Percentiles rank a stretch among this genome's conserved stretches.
Evolutionary conservation across 2,329 filamentous ascomycete genomes (phyloP).

Genomic region (Stagonosporopsis rhizophila): DNA sequence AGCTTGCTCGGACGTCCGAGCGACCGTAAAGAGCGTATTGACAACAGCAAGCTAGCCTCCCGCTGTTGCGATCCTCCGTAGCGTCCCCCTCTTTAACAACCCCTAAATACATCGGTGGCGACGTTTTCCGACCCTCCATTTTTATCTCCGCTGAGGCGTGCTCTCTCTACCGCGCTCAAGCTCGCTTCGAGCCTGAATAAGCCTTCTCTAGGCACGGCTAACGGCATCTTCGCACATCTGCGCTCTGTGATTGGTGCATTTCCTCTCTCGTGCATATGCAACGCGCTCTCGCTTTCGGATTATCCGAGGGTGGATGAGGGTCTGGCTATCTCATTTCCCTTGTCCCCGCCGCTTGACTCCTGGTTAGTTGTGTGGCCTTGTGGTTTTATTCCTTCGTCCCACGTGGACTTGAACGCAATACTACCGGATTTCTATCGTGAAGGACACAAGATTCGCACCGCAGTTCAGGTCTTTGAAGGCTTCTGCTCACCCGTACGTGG

Average conservation of each 20-base stretch:
- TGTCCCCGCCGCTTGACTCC: not conserved
- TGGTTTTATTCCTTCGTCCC: not conserved
- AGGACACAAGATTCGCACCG: not conserved
- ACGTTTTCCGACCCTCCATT: conserved; percentile 5
- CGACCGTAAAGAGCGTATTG: conserved; percentile 6
- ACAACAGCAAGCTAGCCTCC: not conserved
- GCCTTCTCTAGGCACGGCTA: not conserved
- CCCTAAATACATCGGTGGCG: not conserved
- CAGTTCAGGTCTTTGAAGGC: not conserved
- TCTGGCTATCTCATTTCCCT: not conserved
- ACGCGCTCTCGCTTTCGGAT: conserved; percentile 8
- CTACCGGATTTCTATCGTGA: not conserved
- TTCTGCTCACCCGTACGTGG: not conserved
- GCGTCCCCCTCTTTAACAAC: not conserved
- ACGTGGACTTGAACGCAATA: not conserved
- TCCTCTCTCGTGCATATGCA: not conserved
- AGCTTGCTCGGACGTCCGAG: not conserved
- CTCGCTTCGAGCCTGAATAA: conserved; percentile 1
- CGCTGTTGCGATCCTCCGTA: not conserved
- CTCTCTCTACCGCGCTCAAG: conserved; percentile 6
- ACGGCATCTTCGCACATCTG: not conserved
- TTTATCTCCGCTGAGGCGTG: conserved; percentile 11
- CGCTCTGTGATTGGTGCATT: conserved; percentile 2
- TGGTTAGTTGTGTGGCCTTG: not conserved
- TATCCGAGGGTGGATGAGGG: conserved; percentile 3